Base-by-base conservation (phyloP, 2,329 filamentous ascomycete species). In the Chrysosporium keratinophilum region DNA sequence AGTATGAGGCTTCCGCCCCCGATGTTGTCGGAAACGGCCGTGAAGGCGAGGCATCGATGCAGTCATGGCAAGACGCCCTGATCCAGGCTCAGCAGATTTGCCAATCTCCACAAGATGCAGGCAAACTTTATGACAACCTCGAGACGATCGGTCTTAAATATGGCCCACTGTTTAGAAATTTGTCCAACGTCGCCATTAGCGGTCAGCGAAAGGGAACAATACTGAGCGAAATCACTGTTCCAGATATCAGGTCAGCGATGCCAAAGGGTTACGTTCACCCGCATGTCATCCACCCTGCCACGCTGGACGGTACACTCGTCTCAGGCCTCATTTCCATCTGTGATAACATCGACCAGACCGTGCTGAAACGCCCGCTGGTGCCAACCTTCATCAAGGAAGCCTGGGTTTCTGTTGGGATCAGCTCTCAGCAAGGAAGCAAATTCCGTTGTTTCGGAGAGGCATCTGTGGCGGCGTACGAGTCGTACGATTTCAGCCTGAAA, bases 381-480 rank as follows among this genome's bases (percentile, higher is more conserved):
- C 66, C 66, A 4, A 65, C 63, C 1, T 67, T 62, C 37, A 64
- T 69, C 40, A 62, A 59, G 10, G 64, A 69, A 23, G 61, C 65
- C 28, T 68, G 65, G 65, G 55, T 69, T 35, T 68, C 67, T 7
- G 56, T 60, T 3, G 57, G 61, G 14, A 56, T 67, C 33, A 45
- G 33, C 20, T 52, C 50, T 6, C 40, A 45, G 17, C 28, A 44
- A 40, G 40, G 45, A 68, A n/a, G 62, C 59, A 35, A 47, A 59
- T 20, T 61, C 70, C 19, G 59, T 68, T 20, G 62, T 63, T 11
- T 65, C 67, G 35, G 63, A 76, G 10, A 54, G 63, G 1, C 64
- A 72, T 52, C 66, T 69, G 1, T 69, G 70, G 47, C 74, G 73
- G 0, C 65, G 65, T 19, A 64, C 72, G 50, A 70, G 70, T 3